phyloP scores from a whole-genome alignment of 2,329 filamentous ascomycete genomes.

The Calonectria pseudoturangicola region DNA sequence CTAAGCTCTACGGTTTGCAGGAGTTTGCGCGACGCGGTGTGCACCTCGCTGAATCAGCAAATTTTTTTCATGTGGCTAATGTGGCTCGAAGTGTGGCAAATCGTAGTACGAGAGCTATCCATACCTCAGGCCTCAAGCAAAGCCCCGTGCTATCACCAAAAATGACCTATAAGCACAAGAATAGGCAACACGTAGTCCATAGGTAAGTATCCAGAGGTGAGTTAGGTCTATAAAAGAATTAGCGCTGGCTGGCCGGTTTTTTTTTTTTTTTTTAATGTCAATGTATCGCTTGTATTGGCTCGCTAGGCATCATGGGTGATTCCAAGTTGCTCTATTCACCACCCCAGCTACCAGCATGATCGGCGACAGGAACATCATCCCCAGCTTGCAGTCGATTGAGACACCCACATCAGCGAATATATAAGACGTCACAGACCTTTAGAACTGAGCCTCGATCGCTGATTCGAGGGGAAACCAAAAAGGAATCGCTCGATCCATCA shows the following conservation, averaged over 20 bases:
- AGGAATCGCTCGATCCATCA: neutral
- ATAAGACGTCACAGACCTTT: neutral
- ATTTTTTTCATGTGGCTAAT: neutral
- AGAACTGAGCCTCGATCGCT: neutral
- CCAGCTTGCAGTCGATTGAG: too few species aligned
- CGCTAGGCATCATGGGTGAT: neutral
- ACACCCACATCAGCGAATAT: neutral
- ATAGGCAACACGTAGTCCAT: too few species aligned
- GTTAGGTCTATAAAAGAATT: too few species aligned
- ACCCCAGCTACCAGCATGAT: neutral
- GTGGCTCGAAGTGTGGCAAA: neutral
- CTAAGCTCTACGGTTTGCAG: neutral
- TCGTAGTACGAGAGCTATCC: too few species aligned
- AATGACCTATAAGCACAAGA: neutral
- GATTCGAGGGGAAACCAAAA: neutral
- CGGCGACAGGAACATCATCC: neutral
- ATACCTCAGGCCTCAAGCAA: neutral
- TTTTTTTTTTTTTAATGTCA: neutral
- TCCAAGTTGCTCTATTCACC: neutral
- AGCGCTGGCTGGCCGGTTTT: too few species aligned
- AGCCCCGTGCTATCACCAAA: too few species aligned
- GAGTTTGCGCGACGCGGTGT: slow-evolving; percentile 30
- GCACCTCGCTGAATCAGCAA: slow-evolving; percentile 36
- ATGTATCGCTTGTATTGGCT: neutral
- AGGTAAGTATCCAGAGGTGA: too few species aligned